phyloP scores from a whole-genome alignment of 148 eudicot species.

The Rhododendron kiyosumense region DNA sequence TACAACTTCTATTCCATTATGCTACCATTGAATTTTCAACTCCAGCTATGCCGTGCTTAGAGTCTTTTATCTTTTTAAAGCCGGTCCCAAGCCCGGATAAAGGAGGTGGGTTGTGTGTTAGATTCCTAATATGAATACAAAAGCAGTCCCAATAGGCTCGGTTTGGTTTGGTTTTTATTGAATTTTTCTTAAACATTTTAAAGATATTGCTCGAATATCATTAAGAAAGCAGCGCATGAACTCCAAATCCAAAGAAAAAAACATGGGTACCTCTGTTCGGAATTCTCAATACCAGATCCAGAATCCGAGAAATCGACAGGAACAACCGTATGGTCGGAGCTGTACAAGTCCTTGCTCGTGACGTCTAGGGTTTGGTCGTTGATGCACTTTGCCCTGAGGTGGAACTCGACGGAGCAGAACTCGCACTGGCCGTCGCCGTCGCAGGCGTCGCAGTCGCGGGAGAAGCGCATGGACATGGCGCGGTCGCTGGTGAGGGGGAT shows the following conservation, averaged over 20 bases:
- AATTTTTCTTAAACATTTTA: neutral
- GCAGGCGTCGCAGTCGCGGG: conserved; percentile 91
- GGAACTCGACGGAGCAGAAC: conserved; percentile 93
- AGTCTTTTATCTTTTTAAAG: neutral
- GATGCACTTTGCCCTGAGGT: conserved; percentile 70
- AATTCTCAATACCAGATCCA: conserved; percentile 31
- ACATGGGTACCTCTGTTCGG: conserved; percentile 31
- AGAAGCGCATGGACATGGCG: conserved; percentile 96
- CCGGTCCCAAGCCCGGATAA: neutral
- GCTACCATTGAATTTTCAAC: neutral
- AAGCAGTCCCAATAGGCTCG: too few relatives aligned
- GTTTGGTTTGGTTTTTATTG: neutral
- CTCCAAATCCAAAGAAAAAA: neutral
- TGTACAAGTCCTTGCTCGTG: conserved; percentile 70
- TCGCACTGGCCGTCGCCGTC: conserved; percentile 98
- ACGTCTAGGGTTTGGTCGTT: conserved; percentile 84
- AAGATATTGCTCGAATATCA: neutral
- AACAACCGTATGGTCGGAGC: conserved; percentile 76
- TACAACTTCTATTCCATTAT: neutral
- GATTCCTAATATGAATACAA: too few relatives aligned
- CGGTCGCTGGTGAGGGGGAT: conserved; percentile 78
- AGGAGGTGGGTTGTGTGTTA: neutral
- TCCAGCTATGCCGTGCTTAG: neutral
- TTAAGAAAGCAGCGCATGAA: neutral
- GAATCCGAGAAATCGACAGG: conserved; percentile 77